Conservation (phyloP, 192 early-diverging fungal species). For the Coemansia guatemalensis region DNA sequence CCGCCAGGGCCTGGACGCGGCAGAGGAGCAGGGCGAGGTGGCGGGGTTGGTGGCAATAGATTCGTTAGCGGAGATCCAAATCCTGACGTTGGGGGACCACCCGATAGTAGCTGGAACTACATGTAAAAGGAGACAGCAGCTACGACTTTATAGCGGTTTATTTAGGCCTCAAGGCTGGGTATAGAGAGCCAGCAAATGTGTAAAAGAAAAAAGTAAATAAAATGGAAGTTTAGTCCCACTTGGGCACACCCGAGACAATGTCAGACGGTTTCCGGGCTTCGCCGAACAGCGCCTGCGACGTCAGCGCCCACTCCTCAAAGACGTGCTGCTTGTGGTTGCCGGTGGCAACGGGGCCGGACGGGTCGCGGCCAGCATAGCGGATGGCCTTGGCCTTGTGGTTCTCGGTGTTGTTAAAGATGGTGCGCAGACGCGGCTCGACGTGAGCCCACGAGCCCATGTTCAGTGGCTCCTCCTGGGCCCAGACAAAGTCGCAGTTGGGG, state of each 20-base stretch:
- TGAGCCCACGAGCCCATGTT: conserved; percentile 93
- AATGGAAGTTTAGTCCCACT: conserved; percentile 54
- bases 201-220: conserved; percentile 2
- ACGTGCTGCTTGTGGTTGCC: conserved; percentile 95
- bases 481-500: conserved; percentile 88
- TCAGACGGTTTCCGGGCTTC: conserved; percentile 64
- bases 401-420: conserved; percentile 71
- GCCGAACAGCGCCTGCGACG: conserved; percentile 71
- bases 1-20: conserved; percentile 18
- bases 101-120: conserved; percentile 37
- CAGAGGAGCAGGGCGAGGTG: conserved; percentile 14
- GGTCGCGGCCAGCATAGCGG: conserved; percentile 83
- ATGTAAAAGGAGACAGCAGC: conserved; percentile 14
- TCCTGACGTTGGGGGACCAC: conserved; percentile 29
- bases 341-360: conserved; percentile 86
- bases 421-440: conserved; percentile 84
- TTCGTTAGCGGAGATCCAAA: conserved; percentile 45
- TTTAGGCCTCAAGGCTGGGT: neutral
- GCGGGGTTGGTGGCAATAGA: conserved; percentile 14
- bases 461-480: conserved; percentile 94
- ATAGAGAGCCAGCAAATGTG: neutral
- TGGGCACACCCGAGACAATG: conserved; percentile 69
- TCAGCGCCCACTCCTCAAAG: conserved; percentile 74
- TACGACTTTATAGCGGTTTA: neutral
- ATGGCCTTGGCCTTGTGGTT: conserved; percentile 63